These are phyloP conservation scores for Phaeosphaeriaceae sp. DNA, from an alignment of 2,329 filamentous ascomycete species.

Conservation along the genomic window DNA sequence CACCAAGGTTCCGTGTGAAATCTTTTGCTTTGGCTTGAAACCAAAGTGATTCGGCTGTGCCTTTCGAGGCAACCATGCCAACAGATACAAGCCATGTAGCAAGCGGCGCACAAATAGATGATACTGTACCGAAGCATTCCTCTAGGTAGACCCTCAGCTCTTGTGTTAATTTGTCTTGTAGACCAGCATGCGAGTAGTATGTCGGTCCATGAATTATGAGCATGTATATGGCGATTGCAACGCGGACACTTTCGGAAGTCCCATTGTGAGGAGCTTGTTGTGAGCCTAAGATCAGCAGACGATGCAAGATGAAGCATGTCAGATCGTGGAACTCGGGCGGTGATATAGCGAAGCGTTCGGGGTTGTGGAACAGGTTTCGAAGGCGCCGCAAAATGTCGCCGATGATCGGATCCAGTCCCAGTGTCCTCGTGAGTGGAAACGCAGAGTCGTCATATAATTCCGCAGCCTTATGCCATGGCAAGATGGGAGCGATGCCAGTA, in stretches of 20 bases:
- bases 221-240: constrained; percentile 59
- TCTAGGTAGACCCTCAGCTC: not conserved
- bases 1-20: not conserved
- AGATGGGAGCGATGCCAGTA: constrained; percentile 58
- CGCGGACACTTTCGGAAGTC: constrained; percentile 49
- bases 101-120: not conserved
- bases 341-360: constrained; percentile 37
- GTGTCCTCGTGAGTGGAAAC: constrained; percentile 15
- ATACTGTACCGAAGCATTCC: not conserved
- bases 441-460: constrained; percentile 3
- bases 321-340: constrained; percentile 61
- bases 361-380: constrained; percentile 51
- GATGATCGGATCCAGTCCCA: constrained; percentile 47
- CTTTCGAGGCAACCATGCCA: constrained; percentile 20
- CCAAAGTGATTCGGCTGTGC: constrained; percentile 16
- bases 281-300: constrained; percentile 45
- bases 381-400: constrained; percentile 54
- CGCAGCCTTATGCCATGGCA: constrained; percentile 53
- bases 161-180: constrained; percentile 19
- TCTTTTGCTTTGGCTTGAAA: constrained; percentile 5
- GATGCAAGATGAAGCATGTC: constrained; percentile 62
- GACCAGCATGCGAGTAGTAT: constrained; percentile 60
- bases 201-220: constrained; percentile 62
- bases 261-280: not conserved
- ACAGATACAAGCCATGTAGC: constrained; percentile 23